A percentile compares a stretch with the other conserved stretches of the same genome.
Evolutionary conservation across 2,329 filamentous ascomycete species (phyloP).

Genomic region (Trichoderma guizhouense): DNA sequence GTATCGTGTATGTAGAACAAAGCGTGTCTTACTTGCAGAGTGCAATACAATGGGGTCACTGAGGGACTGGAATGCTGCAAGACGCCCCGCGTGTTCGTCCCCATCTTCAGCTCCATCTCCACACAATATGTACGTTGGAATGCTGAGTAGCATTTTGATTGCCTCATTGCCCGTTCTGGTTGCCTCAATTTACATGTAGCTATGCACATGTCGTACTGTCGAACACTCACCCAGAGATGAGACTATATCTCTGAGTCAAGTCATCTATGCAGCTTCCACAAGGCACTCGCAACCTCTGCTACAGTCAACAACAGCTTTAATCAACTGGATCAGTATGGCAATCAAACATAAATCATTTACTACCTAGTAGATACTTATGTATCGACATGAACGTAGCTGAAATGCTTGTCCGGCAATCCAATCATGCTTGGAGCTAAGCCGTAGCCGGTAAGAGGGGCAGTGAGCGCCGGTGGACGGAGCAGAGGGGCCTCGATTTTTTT

Average conservation of each 20-base stretch:
- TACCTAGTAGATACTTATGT: too few species aligned
- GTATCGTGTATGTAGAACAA: neutral
- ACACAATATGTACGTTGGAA: neutral
- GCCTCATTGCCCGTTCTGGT: neutral
- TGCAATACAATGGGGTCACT: neutral
- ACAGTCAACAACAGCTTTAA: accelerated
- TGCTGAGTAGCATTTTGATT: neutral
- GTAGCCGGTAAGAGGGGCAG: conserved; percentile 33
- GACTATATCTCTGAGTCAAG: neutral
- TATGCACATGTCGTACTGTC: neutral
- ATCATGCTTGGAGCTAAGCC: conserved; percentile 26
- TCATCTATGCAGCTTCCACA: neutral
- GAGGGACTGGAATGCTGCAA: neutral
- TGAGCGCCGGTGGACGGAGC: conserved; percentile 13
- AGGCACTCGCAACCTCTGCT: neutral
- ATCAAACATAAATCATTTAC: too few species aligned
- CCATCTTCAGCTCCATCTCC: neutral
- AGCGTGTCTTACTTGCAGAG: neutral
- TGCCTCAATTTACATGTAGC: neutral
- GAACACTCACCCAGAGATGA: neutral
- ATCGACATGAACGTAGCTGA: too few species aligned
- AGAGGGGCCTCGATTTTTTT: conserved; percentile 18
- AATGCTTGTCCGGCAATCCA: neutral
- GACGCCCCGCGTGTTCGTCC: neutral
- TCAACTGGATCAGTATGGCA: neutral